Evolutionary conservation across 345 rosid species (phyloP).

Genomic region (Toxicodendron radicans): DNA sequence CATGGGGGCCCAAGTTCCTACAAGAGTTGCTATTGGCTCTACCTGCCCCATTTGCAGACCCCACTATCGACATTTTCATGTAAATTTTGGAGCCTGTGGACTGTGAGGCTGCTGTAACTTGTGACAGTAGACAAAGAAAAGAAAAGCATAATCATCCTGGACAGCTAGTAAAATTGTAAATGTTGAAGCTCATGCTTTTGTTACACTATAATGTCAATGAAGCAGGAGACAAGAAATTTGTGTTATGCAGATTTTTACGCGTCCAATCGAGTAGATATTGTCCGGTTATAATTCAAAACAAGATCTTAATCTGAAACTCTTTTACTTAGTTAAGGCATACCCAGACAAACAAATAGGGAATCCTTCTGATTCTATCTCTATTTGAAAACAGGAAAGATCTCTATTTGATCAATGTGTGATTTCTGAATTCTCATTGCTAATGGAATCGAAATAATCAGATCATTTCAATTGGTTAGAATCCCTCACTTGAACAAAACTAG

Average conservation of each 20-base stretch:
- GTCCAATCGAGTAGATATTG: too few relatives aligned
- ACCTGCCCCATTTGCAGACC: background rate
- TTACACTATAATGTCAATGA: background rate
- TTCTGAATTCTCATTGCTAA: too few relatives aligned
- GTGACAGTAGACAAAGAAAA: background rate
- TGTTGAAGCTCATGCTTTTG: background rate
- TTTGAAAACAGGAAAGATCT: too few relatives aligned
- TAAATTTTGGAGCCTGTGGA: background rate
- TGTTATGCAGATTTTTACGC: background rate
- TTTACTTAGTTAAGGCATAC: too few relatives aligned
- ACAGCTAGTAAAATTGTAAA: background rate
- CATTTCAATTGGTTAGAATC: too few relatives aligned
- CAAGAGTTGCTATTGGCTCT: background rate
- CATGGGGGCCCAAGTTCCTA: constrained; percentile 17
- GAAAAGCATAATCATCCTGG: background rate
- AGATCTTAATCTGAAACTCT: too few relatives aligned
- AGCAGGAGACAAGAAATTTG: background rate
- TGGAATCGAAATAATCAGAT: too few relatives aligned
- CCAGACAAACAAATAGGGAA: too few relatives aligned
- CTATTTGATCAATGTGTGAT: too few relatives aligned
- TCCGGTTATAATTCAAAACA: too few relatives aligned
- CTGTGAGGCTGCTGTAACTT: background rate
- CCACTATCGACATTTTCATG: background rate
- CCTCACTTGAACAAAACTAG: too few relatives aligned
- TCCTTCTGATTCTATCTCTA: too few relatives aligned